A percentile compares a stretch with the other conserved stretches of the same genome.
These are phyloP conservation scores for Lophiotrema nucula DNA, from an alignment of 495 filamentous ascomycete species.

Conservation along the genomic window DNA sequence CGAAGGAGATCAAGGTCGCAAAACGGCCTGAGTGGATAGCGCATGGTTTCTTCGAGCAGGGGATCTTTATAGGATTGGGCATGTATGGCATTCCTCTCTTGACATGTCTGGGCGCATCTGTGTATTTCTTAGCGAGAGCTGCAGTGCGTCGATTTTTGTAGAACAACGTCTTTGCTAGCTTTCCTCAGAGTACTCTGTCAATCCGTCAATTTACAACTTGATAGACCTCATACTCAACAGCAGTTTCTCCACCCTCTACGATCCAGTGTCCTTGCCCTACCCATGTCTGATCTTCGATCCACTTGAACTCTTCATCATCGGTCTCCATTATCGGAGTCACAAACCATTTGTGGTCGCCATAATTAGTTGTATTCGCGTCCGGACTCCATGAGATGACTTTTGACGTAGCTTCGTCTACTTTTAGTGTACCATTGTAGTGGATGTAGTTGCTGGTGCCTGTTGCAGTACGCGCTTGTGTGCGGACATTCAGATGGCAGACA, in stretches of 20 bases:
- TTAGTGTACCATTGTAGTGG: background rate
- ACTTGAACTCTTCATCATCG: background rate
- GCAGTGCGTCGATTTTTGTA: background rate
- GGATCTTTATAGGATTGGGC: slow-evolving; percentile 45
- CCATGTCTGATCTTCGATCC: background rate
- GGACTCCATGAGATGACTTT: background rate
- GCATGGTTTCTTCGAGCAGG: slow-evolving; percentile 56
- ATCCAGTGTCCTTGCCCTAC: background rate
- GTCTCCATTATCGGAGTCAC: background rate
- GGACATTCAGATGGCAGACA: background rate
- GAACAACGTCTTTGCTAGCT: background rate
- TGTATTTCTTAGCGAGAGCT: background rate
- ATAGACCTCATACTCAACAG: background rate
- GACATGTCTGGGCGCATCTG: slow-evolving; percentile 11
- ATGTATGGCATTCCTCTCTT: slow-evolving; percentile 25
- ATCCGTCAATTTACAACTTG: background rate
- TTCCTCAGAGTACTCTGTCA: too few relatives aligned
- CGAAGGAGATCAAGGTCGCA: slow-evolving; percentile 43
- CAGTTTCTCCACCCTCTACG: background rate
- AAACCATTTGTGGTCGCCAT: background rate
- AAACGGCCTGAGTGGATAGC: slow-evolving; percentile 42
- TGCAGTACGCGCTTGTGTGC: background rate
- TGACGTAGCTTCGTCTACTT: background rate
- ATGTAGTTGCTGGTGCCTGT: background rate
- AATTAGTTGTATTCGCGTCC: background rate